A percentile compares a stretch with the other conserved stretches of the same genome.
phyloP scores from a whole-genome alignment of 2,329 filamentous ascomycete species.

The Thelonectria rubi region DNA sequence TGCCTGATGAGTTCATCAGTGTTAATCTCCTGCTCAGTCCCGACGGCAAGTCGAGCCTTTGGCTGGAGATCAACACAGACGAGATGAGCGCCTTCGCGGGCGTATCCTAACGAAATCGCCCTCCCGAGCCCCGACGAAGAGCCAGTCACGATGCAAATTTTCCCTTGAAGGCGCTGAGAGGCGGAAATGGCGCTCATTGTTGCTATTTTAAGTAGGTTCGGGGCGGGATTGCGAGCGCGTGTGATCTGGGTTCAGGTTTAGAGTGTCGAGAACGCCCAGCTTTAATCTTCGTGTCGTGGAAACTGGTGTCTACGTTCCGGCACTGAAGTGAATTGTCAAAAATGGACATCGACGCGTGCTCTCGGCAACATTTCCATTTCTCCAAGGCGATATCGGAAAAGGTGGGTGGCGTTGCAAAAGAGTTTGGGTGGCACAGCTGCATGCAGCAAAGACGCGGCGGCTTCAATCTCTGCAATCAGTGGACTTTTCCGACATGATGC shows the following conservation, averaged over 20 bases:
- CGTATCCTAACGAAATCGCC: constrained; percentile 55
- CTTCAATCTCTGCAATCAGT: neutral
- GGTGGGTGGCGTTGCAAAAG: neutral
- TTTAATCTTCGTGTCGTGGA: neutral
- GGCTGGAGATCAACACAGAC: constrained; percentile 53
- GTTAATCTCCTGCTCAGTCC: constrained; percentile 43
- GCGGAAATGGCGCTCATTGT: constrained; percentile 10
- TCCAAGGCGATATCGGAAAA: neutral
- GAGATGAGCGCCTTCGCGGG: constrained; percentile 52
- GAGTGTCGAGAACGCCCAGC: neutral
- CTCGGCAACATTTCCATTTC: constrained; percentile 13
- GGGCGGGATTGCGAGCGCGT: neutral
- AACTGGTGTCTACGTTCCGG: constrained; percentile 1
- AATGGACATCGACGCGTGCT: neutral
- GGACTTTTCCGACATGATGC: neutral
- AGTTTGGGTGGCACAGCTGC: constrained; percentile 1
- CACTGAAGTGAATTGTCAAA: neutral
- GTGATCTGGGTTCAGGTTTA: neutral
- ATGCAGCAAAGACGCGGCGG: neutral
- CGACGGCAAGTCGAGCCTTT: constrained; percentile 38
- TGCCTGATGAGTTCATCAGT: constrained; percentile 47
- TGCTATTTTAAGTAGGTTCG: no score
- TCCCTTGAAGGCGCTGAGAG: constrained; percentile 25
- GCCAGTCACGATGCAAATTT: constrained; percentile 56
- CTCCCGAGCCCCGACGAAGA: constrained; percentile 57